Percentiles rank a stretch among this genome's conserved stretches.
These are phyloP conservation scores for Capronia coronata DNA, from an alignment of 2,329 filamentous ascomycete species.

Conservation along the genomic window DNA sequence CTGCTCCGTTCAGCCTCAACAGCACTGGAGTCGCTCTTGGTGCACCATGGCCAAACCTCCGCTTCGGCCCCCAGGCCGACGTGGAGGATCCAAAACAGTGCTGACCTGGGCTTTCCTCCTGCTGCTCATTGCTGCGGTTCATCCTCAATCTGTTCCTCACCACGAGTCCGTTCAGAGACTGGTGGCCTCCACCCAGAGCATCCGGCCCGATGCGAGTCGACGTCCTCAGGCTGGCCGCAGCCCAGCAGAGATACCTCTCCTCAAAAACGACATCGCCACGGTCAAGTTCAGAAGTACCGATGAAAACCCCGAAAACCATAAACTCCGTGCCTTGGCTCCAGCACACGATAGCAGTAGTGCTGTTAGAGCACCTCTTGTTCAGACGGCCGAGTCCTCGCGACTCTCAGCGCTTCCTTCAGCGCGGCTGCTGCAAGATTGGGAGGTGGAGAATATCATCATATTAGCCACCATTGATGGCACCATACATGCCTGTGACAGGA, in stretches of 20 bases:
- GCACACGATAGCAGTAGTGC: conserved; percentile 57
- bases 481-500: conserved; percentile 83
- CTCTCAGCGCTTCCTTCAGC: conserved; percentile 80
- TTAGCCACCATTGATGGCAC: conserved; percentile 99
- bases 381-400: conserved; percentile 57
- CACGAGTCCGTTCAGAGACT: conserved; percentile 19
- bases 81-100: conserved; percentile 25
- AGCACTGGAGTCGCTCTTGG: conserved; percentile 5
- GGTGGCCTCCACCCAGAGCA: conserved; percentile 20
- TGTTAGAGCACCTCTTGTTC: conserved; percentile 90
- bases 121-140: conserved; percentile 23
- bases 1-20: conserved; percentile 1
- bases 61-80: conserved; percentile 25
- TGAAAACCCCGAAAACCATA: conserved; percentile 24
- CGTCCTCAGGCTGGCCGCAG: conserved; percentile 28
- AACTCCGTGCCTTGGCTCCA: conserved; percentile 74
- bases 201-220: conserved; percentile 15
- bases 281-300: conserved; percentile 28
- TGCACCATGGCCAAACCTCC: conserved; percentile 25
- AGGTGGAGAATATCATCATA: conserved; percentile 99
- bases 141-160: conserved; percentile 15
- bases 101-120: conserved; percentile 25
- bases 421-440: conserved; percentile 98
- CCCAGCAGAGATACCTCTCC: conserved; percentile 28
- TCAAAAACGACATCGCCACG: conserved; percentile 27